Conservation (phyloP, 2,329 filamentous ascomycete species). For the Fusarium floridanum region DNA sequence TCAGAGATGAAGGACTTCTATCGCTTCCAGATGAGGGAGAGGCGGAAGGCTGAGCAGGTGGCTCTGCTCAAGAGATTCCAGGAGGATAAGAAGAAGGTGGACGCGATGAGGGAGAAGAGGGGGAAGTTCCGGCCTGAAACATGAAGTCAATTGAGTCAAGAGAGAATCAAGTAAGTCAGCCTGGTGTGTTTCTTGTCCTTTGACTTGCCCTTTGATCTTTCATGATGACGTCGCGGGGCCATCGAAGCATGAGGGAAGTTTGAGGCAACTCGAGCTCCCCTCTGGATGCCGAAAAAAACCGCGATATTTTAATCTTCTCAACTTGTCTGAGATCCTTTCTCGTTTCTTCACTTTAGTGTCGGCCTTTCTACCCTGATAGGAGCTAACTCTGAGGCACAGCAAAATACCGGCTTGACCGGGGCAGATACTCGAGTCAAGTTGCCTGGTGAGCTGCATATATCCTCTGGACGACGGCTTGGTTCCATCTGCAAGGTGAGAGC, state of each 20-base stretch:
- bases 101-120: constrained; percentile 76
- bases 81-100: constrained; percentile 79
- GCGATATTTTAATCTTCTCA: constrained; percentile 76
- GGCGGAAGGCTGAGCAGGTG: constrained; percentile 79
- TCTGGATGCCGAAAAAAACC: constrained; percentile 71
- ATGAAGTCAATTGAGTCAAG: constrained; percentile 41
- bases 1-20: constrained; percentile 81
- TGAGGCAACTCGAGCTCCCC: constrained; percentile 43
- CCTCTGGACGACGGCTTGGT: constrained; percentile 1
- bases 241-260: constrained; percentile 53
- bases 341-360: constrained; percentile 40
- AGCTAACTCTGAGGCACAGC: constrained; percentile 11
- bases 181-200: constrained; percentile 13
- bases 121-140: constrained; percentile 70
- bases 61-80: constrained; percentile 79
- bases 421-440: neutral
- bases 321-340: constrained; percentile 62
- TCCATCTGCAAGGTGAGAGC: constrained; percentile 10
- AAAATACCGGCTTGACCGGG: neutral
- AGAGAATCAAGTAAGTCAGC: constrained; percentile 28
- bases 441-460: neutral
- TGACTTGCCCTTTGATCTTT: constrained; percentile 34
- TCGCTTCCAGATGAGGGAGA: constrained; percentile 84
- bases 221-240: constrained; percentile 69
- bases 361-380: constrained; percentile 39